Evolutionary conservation across 208 protist species (phyloP).

Genomic region (Leishmania turanica): DNA sequence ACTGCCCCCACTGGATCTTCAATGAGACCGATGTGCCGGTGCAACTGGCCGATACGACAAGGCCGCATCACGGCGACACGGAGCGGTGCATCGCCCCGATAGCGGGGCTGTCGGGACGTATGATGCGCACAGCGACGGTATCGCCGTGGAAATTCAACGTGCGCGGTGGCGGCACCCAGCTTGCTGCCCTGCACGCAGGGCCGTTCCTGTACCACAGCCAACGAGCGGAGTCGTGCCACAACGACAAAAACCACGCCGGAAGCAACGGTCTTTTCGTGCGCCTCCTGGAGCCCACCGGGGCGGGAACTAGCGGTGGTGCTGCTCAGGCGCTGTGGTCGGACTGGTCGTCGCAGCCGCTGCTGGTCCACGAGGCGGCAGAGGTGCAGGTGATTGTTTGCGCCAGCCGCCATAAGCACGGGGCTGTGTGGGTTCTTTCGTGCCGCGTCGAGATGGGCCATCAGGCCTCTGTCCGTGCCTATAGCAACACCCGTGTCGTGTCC

Average conservation of each 20-base stretch:
- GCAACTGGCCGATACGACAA: constrained; percentile 43
- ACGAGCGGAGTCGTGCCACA: constrained; percentile 27
- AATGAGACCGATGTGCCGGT: constrained; percentile 54
- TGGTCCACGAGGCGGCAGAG: constrained; percentile 27
- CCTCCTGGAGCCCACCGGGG: constrained; percentile 13
- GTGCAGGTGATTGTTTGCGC: constrained; percentile 25
- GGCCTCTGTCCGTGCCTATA: constrained; percentile 33
- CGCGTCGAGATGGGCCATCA: constrained; percentile 48
- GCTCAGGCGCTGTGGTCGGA: constrained; percentile 37
- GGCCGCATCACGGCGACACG: constrained; percentile 6
- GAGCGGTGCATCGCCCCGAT: constrained; percentile 14
- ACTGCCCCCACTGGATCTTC: constrained; percentile 67
- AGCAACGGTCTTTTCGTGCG: constrained; percentile 31
- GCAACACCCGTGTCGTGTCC: constrained; percentile 55
- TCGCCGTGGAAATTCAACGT: constrained; percentile 3
- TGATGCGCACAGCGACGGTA: constrained; percentile 25
- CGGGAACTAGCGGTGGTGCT: not conserved
- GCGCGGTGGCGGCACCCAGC: not conserved
- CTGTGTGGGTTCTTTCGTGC: constrained; percentile 57
- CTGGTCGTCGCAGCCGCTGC: constrained; percentile 46
- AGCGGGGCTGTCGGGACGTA: constrained; percentile 20
- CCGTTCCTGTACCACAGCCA: constrained; percentile 54
- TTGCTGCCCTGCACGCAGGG: not conserved
- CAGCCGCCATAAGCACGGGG: constrained; percentile 18
- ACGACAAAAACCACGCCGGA: constrained; percentile 11